Base-by-base conservation (phyloP, 140 eudicot species). In the Erigeron philadelphicus region DNA sequence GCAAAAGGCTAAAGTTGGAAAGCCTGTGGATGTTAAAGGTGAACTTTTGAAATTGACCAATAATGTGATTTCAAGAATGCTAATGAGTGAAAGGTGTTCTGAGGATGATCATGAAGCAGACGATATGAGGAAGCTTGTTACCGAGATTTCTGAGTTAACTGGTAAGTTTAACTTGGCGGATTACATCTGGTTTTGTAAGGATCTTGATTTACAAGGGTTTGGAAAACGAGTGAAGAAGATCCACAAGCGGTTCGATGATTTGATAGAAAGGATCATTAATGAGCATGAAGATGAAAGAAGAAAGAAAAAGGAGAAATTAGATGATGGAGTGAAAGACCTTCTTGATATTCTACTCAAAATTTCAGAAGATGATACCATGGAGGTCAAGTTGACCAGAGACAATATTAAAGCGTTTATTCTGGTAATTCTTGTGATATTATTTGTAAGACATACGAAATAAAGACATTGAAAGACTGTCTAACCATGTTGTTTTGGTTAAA, bases 391-490 rank as follows among this genome's bases (percentile, higher is more conserved):
- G 52, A 79, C 75, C 12, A 79, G 56, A 74, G 85, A 81, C 53
- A 81, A 79, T 56, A 79, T 84, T 68, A 87, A 87, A 67, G 89
- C 89, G 58, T 87, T 87, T 68, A 77, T 85, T 75, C 65, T 82
- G 87, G 90, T 85, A 82, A 73, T 8, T 55, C 38, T 1, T 19
- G 45, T 64, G 23, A 56, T 25, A 10, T 57, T 10, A 8, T 16
- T 19, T 6, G 12, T 21, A 21, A 11, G 5, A 54, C 38, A 5
- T 19, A 7, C 7, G 17, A 46, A 65, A 68, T 6, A 0, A 15
- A 68, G 17, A 44, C 7, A 7, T 7, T 3, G 18, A 21, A 41
- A 54, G 21, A 9, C 46, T 11, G 45, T 48, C 41, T 72, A 12
- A 58, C 57, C 15, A 11, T 8, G 43, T 40, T 68, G 19, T 46